These are phyloP conservation scores for Amphibolis antarctica DNA, from an alignment of 106 monocot species.

Conservation along the genomic window DNA sequence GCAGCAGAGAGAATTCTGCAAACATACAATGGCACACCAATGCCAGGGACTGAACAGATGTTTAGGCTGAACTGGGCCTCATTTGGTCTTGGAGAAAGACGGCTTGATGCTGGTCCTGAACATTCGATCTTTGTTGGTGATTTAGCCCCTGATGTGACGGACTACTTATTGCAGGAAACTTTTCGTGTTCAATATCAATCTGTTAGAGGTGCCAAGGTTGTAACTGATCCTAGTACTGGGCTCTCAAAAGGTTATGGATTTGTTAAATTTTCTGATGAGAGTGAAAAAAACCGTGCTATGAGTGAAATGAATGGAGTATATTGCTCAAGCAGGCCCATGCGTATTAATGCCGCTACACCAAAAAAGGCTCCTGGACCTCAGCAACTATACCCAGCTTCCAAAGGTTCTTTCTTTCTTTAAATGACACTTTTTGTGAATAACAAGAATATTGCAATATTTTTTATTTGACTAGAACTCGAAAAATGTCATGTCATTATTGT, in stretches of 20 bases:
- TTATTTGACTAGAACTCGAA: too few relatives aligned
- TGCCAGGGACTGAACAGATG: constrained; percentile 90
- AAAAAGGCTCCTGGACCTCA: constrained; percentile 60
- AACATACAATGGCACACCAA: constrained; percentile 74
- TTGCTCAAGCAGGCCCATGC: constrained; percentile 93
- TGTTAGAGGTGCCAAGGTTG: constrained; percentile 94
- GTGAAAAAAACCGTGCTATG: constrained; percentile 92
- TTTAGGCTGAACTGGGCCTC: constrained; percentile 97
- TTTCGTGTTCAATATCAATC: constrained; percentile 78
- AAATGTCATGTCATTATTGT: too few relatives aligned
- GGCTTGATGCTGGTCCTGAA: constrained; percentile 62
- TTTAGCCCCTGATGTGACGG: constrained; percentile 94
- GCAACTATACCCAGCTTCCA: constrained; percentile 43
- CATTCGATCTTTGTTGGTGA: constrained; percentile 98
- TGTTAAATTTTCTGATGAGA: constrained; percentile 96
- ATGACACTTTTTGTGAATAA: not conserved
- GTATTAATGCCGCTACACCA: constrained; percentile 91
- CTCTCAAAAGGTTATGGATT: constrained; percentile 97
- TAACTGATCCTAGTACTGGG: constrained; percentile 85
- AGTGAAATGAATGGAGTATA: constrained; percentile 97
- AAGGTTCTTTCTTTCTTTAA: constrained; percentile 24
- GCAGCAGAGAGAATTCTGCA: constrained; percentile 82
- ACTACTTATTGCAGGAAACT: constrained; percentile 87
- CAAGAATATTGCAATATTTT: too few relatives aligned
- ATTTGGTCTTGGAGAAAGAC: constrained; percentile 78